phyloP scores from a whole-genome alignment of 1,284 basidiomycete species.

The Vanrija pseudolonga region DNA sequence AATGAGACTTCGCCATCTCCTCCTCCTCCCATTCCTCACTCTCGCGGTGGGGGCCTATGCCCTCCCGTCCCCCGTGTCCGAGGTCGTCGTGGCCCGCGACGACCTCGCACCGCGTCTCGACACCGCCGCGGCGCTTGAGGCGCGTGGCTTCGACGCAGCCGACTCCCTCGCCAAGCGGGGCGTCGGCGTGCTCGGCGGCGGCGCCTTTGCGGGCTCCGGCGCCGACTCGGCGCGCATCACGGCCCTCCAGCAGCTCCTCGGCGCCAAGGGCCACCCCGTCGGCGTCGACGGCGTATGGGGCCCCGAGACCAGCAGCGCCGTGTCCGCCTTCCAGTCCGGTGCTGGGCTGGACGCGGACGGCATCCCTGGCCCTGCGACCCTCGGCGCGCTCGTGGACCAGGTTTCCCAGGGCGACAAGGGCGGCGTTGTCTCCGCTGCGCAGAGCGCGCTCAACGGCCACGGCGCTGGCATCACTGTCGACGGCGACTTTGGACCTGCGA shows the following conservation, averaged over 20 bases:
- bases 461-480: background rate
- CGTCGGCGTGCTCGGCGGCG: background rate
- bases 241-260: constrained; percentile 7
- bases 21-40: too few species aligned
- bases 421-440: background rate
- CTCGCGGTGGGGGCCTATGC: too few species aligned
- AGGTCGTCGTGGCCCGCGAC: too few species aligned
- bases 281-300: constrained; percentile 5
- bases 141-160: too few species aligned
- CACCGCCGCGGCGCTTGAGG: too few species aligned
- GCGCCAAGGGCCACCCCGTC: background rate
- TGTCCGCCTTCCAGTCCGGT: background rate
- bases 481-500: constrained; percentile 2
- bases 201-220: background rate
- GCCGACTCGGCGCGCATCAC: background rate
- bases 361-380: constrained; percentile 1
- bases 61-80: too few species aligned
- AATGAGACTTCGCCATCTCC: too few species aligned
- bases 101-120: too few species aligned
- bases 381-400: constrained; percentile 2
- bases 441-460: background rate
- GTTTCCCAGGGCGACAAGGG: background rate
- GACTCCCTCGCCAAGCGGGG: too few species aligned
- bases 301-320: background rate
- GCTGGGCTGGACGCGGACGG: background rate